Percentiles rank a stretch among this genome's conserved stretches.
These are phyloP conservation scores for Tagetes erecta DNA, from an alignment of 129 eudicot genomes.

Conservation along the genomic window DNA sequence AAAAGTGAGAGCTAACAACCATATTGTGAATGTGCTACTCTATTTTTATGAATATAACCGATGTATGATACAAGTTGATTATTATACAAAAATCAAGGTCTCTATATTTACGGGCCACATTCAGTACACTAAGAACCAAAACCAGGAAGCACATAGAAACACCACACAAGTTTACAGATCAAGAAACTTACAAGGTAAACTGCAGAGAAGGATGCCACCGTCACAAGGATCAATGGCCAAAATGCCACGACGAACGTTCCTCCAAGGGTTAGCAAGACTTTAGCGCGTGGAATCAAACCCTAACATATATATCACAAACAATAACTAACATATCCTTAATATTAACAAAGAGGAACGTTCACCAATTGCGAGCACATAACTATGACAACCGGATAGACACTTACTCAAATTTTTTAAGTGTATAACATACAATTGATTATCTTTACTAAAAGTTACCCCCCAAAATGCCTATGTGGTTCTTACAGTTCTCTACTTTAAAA, in stretches of 20 bases:
- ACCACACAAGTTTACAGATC: constrained; percentile 11
- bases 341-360: neutral
- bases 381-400: neutral
- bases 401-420: too few species aligned
- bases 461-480: too few species aligned
- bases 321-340: constrained; percentile 10
- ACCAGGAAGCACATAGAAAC: neutral
- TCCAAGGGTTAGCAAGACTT: constrained; percentile 80
- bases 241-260: constrained; percentile 87
- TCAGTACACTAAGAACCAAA: constrained; percentile 3
- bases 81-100: too few species aligned
- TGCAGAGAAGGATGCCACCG: constrained; percentile 67
- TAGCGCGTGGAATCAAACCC: constrained; percentile 95
- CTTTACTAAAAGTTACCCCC: too few species aligned
- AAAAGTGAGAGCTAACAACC: too few species aligned
- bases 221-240: constrained; percentile 80
- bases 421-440: too few species aligned
- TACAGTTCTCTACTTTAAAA: neutral
- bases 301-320: constrained; percentile 31
- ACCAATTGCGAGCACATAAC: neutral
- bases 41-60: too few species aligned
- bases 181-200: constrained; percentile 67
- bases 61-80: too few species aligned
- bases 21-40: too few species aligned
- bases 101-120: neutral